Evolutionary conservation across 2,329 filamentous ascomycete species (phyloP), one percentile per base, ranked within the genome.

Genomic region (Ophiostoma pallidulum): DNA sequence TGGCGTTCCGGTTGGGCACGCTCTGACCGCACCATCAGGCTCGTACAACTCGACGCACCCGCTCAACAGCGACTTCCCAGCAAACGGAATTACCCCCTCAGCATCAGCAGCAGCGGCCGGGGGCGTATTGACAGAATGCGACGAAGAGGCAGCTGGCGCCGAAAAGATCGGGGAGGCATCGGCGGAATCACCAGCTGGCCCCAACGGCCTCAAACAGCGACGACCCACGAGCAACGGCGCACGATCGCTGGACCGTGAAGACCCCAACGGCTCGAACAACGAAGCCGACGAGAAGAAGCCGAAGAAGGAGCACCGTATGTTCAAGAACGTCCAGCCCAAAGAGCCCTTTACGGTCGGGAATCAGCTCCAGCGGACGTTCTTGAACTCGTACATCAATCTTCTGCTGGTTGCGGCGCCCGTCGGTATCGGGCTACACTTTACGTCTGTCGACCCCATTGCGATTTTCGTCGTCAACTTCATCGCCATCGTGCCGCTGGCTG

Each of bases 381-480:
- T 94, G 55, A 82, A 78, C 58, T 92, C 86, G 0, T 94, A 86
- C 79, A 84, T 95, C 67, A 96, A 96, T 60, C 60, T 94, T 20
- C 68, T 96, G 22, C 69, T 95, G 19, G 45, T 95, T 14, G 80
- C 82, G 19, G 88, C 86, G 0, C 90, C 90, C 0, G 77, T 80
- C 29, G 90, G 90, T 50, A 87, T 95, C 58, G 84, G 77, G 2
- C 63, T 58, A 45, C 78, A 86, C 58, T 88, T 79, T 16, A 54
- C 59, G 4, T 57, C 62, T 10, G 67, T 84, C 44, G 71, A 75
- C 58, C 70, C 73, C 3, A 72, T 84, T 49, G 75, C 73, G 28
- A 71, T 92, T 40, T 96, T 96, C 59, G 78, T 90, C 48, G 77
- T 96, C 65, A 96, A 96, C 68, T 96, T 96, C 59, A 77, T 96